Percentiles rank a stretch among this genome's conserved stretches.
Conservation (phyloP, 2,329 filamentous ascomycete genomes). For the Xylariaceae sp. region DNA sequence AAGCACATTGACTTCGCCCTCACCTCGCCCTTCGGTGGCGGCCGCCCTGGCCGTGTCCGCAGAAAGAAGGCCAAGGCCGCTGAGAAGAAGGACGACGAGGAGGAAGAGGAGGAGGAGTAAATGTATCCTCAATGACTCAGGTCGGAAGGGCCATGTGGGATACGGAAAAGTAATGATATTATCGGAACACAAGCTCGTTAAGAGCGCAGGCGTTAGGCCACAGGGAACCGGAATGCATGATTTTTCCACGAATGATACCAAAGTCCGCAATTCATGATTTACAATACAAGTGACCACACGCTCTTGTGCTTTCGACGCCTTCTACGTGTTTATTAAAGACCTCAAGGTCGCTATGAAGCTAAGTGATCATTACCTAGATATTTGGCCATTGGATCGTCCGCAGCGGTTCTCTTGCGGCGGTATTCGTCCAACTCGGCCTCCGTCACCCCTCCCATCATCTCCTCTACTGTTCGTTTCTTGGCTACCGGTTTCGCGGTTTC, state of each 20-base stretch:
- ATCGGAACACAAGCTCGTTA: constrained; percentile 37
- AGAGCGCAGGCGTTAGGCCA: constrained; percentile 52
- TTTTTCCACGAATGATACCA: constrained; percentile 23
- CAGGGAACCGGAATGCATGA: constrained; percentile 37
- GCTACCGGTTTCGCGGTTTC: constrained; percentile 26
- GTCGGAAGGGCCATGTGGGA: constrained; percentile 26
- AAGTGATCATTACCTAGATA: constrained; percentile 70
- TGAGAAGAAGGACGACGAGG: constrained; percentile 74
- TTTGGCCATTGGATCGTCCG: constrained; percentile 82
- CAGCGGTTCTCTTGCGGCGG: constrained; percentile 65
- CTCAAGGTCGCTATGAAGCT: constrained; percentile 34
- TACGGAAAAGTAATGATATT: constrained; percentile 33
- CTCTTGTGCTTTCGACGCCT: constrained; percentile 5
- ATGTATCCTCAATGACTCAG: constrained; percentile 31
- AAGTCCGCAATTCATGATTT: constrained; percentile 22
- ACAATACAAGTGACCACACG: constrained; percentile 12
- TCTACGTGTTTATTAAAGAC: not conserved
- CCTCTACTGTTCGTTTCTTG: constrained; percentile 71
- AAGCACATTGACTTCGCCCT: constrained; percentile 99
- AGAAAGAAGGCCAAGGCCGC: constrained; percentile 99
- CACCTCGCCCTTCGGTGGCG: constrained; percentile 95
- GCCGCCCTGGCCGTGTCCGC: constrained; percentile 92
- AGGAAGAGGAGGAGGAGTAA: constrained; percentile 79
- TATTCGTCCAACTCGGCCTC: constrained; percentile 87
- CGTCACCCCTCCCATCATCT: constrained; percentile 71